These are phyloP conservation scores for Tausonia pullulans DNA, from an alignment of 1,284 basidiomycete genomes.

Conservation along the genomic window DNA sequence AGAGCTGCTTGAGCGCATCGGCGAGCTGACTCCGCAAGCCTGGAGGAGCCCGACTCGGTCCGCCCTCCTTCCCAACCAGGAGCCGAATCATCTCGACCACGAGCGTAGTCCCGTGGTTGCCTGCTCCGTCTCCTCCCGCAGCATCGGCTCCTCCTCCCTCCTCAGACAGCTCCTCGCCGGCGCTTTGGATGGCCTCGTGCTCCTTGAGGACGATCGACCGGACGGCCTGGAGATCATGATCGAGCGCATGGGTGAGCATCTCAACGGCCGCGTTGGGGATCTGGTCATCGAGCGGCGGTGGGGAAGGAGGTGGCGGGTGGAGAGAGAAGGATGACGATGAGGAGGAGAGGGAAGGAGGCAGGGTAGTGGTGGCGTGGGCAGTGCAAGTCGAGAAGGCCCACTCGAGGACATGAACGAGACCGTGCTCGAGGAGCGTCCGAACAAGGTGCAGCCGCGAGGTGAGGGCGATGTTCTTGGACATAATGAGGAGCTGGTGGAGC, in stretches of 20 bases:
- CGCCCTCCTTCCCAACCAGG: slow-evolving; percentile 60
- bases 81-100: slow-evolving; percentile 63
- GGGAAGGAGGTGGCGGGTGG: slow-evolving; percentile 23
- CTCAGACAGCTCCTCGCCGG: slow-evolving; percentile 23
- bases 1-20: slow-evolving; percentile 72
- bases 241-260: slow-evolving; percentile 72
- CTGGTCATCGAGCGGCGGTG: slow-evolving; percentile 36
- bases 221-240: slow-evolving; percentile 83
- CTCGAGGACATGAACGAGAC: slow-evolving; percentile 78
- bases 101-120: slow-evolving; percentile 51
- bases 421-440: slow-evolving; percentile 75
- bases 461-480: slow-evolving; percentile 94
- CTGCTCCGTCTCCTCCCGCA: slow-evolving; percentile 30
- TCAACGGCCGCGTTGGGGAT: slow-evolving; percentile 77
- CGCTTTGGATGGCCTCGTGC: slow-evolving; percentile 35
- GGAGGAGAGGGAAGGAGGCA: neutral
- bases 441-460: slow-evolving; percentile 79
- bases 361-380: neutral
- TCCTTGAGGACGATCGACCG: slow-evolving; percentile 74
- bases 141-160: slow-evolving; percentile 34
- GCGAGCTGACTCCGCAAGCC: slow-evolving; percentile 84
- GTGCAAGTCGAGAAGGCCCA: slow-evolving; percentile 56
- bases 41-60: neutral
- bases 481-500: slow-evolving; percentile 82
- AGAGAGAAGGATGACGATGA: neutral